Percentiles rank a stretch among this genome's conserved stretches.
These are phyloP conservation scores for Sergeia podlipaevii DNA, from an alignment of 208 protist genomes.

Conservation along the genomic window DNA sequence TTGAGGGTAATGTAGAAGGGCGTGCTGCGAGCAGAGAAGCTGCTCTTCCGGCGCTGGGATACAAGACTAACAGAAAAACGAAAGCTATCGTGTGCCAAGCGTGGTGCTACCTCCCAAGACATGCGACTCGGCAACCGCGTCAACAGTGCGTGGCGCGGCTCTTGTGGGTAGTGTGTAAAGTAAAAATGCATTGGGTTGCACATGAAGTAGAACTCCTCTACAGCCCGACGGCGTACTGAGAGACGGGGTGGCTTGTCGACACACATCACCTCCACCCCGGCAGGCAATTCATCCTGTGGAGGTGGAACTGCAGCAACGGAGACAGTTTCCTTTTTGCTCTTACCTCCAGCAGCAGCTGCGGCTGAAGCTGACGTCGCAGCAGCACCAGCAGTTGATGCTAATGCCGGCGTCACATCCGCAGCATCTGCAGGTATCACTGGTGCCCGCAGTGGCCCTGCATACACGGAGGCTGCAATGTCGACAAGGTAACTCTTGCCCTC, in stretches of 20 bases:
- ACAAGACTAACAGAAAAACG: slow-evolving; percentile 31
- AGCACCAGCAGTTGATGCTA: background rate
- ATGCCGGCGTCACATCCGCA: background rate
- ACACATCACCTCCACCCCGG: slow-evolving; percentile 3
- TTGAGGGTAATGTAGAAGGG: slow-evolving; percentile 65
- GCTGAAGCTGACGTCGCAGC: background rate
- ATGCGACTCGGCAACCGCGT: slow-evolving; percentile 19
- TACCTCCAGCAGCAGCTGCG: background rate
- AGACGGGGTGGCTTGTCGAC: background rate
- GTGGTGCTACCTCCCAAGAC: slow-evolving; percentile 51
- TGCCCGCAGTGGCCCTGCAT: slow-evolving; percentile 24
- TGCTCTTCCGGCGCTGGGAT: slow-evolving; percentile 43
- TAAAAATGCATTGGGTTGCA: slow-evolving; percentile 54
- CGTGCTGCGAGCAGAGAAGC: slow-evolving; percentile 38
- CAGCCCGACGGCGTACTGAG: slow-evolving; percentile 1
- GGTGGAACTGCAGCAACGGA: no score
- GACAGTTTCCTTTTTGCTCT: background rate
- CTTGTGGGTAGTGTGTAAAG: slow-evolving; percentile 51
- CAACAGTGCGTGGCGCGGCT: slow-evolving; percentile 36
- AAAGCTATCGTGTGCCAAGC: slow-evolving; percentile 65
- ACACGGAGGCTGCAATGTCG: slow-evolving; percentile 45
- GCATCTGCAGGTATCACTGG: background rate
- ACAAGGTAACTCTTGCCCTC: slow-evolving; percentile 48
- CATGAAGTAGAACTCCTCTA: slow-evolving; percentile 77
- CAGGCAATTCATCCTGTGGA: no score